A percentile compares a stretch with the other conserved stretches of the same genome.
Evolutionary conservation across 2,329 filamentous ascomycete genomes (phyloP).

Genomic region (Colletotrichum truncatum): DNA sequence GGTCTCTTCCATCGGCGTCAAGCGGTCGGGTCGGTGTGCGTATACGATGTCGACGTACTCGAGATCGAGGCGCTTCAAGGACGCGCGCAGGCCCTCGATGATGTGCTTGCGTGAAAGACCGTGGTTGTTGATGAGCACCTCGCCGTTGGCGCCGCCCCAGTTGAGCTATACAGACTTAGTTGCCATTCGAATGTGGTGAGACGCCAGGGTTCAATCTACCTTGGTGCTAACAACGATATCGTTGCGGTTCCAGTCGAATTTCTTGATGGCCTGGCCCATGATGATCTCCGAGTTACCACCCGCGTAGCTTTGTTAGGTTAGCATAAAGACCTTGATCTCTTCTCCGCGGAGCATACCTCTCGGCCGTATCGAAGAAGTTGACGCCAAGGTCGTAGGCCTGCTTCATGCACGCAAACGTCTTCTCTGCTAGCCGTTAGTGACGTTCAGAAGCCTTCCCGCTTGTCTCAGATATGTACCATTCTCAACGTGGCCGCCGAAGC

Average conservation of each 20-base stretch:
- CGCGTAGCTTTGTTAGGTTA: slow-evolving; percentile 54
- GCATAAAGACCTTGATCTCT: not conserved
- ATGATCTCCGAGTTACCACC: slow-evolving; percentile 71
- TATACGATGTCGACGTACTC: slow-evolving; percentile 75
- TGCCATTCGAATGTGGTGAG: not conserved
- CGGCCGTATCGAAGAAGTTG: slow-evolving; percentile 72
- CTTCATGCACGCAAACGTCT: slow-evolving; percentile 69
- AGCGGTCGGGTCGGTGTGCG: slow-evolving; percentile 73
- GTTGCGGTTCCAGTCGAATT: slow-evolving; percentile 68
- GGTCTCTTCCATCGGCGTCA: slow-evolving; percentile 76
- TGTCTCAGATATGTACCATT: slow-evolving; percentile 34
- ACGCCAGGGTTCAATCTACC: slow-evolving; percentile 37
- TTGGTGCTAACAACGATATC: slow-evolving; percentile 68
- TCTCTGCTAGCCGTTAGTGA: slow-evolving; percentile 48
- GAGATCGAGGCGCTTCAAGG: slow-evolving; percentile 64
- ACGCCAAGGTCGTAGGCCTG: slow-evolving; percentile 67
- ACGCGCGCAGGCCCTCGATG: slow-evolving; percentile 66
- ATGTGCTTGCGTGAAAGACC: slow-evolving; percentile 70
- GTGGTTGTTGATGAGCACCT: slow-evolving; percentile 68
- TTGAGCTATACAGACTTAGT: slow-evolving; percentile 55
- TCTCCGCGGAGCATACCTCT: slow-evolving; percentile 42
- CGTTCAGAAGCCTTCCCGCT: not conserved
- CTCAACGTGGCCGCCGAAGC: slow-evolving; percentile 41
- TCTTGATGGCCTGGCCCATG: slow-evolving; percentile 70
- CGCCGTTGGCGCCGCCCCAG: slow-evolving; percentile 70